Evolutionary conservation across 306 rosid genomes (phyloP).

Genomic region (Glycyrrhiza uralensis): DNA sequence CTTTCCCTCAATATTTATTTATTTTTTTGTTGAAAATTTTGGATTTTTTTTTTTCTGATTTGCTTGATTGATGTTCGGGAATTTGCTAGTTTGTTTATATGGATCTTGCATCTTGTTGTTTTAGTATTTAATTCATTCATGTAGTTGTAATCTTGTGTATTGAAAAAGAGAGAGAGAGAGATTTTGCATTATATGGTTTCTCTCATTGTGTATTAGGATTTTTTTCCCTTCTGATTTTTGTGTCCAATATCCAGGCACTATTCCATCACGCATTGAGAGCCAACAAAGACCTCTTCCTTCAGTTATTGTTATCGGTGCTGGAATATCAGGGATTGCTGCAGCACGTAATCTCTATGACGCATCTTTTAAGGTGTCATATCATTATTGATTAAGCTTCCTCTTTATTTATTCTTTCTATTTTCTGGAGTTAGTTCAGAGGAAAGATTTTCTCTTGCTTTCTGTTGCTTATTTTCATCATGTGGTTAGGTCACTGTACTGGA

Average conservation of each 20-base stretch:
- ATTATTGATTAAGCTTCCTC: neutral
- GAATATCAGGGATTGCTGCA: constrained; percentile 85
- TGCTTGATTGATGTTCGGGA: neutral
- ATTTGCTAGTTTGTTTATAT: neutral
- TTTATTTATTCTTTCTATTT: neutral
- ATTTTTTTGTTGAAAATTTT: neutral
- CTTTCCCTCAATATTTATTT: neutral
- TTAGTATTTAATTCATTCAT: neutral
- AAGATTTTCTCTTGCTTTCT: constrained; percentile 8
- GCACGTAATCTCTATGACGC: constrained; percentile 75
- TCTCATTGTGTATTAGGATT: neutral
- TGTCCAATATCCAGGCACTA: constrained; percentile 34
- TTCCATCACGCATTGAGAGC: constrained; percentile 38
- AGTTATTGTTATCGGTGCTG: constrained; percentile 83
- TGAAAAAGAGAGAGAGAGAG: neutral
- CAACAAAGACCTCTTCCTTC: constrained; percentile 46
- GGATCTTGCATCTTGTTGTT: neutral
- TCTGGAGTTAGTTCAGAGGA: neutral
- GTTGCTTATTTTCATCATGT: constrained; percentile 22
- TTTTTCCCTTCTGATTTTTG: constrained; percentile 22
- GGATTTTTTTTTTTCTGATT: neutral
- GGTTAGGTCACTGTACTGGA: constrained; percentile 67
- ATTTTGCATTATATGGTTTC: constrained; percentile 13
- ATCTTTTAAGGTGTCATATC: constrained; percentile 58
- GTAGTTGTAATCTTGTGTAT: neutral